Evolutionary conservation across 2,329 filamentous ascomycete species (phyloP), one percentile per base, ranked within the genome.

Genomic region (Trichoderma asperellum): DNA sequence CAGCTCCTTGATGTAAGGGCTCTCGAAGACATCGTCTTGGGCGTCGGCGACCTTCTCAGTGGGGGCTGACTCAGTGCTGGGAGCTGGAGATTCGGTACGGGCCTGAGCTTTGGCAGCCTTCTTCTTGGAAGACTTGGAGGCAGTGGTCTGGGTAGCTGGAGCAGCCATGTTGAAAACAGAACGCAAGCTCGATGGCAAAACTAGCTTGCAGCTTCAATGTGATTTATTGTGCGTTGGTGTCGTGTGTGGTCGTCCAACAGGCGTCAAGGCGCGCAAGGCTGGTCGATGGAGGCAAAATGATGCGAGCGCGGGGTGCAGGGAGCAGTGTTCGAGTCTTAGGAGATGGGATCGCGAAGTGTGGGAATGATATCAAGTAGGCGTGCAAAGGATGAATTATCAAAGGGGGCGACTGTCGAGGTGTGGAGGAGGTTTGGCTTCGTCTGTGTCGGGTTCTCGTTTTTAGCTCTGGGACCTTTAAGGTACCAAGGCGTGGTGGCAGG

Each of bases 1-100:
- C 61, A 98, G 86, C 79, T 98, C 95, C 78, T 90, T 93, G 78
- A 97, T 87, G 82, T 95, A 94, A 49, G 89, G 85, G 76, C 88
- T 94, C 79, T 97, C 94, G 71, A 83, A 84, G 72, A 79, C 77
- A 70, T 88, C 88, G 69, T 92, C 89, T 62, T 82, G 80, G 70
- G 84, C 84, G 75, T 89, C 89, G 72, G 78, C 79, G 71, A 84
- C 79, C 80, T 85, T 85, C 70, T 86, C 84, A 66, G 83, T 78
- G 59, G 83, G 79, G 71, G 81, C 80, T 68, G 85, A 82, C 70
- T 81, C 77, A 53, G 73, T 69, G 74, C 84, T 83, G 52, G 85
- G 83, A 32, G 87, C 85, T 68, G 86, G 84, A 55, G 87, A 88
- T 69, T 86, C 84, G 76, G 82, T 85, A 73, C 85, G 84, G 74